These are phyloP conservation scores for Acer campestre DNA, from an alignment of 345 rosid species.

Conservation along the genomic window DNA sequence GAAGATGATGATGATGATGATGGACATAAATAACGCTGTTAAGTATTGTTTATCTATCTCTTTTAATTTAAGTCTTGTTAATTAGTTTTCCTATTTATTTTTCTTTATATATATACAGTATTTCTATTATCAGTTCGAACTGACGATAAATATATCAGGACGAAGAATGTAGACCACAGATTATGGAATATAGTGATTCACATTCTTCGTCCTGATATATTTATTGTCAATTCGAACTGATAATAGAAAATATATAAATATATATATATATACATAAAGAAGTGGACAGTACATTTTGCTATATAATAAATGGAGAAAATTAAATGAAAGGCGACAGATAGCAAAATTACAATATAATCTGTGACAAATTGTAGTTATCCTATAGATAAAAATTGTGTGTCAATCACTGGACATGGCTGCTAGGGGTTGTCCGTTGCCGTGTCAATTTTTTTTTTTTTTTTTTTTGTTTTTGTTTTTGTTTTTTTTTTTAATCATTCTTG, in stretches of 20 bases:
- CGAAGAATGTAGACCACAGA: too few relatives aligned
- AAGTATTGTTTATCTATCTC: neutral
- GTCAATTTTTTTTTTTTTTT: constrained; percentile 12
- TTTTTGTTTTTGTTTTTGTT: neutral
- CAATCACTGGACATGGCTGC: neutral
- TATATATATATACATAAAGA: neutral
- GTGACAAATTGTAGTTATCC: neutral
- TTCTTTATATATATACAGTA: too few relatives aligned
- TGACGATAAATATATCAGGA: too few relatives aligned
- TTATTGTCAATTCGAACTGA: too few relatives aligned
- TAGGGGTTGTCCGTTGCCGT: constrained; percentile 21
- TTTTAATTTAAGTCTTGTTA: neutral
- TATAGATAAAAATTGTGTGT: constrained; percentile 21
- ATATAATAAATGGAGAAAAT: neutral
- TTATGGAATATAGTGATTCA: too few relatives aligned
- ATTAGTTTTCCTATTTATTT: neutral
- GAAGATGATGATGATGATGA: neutral
- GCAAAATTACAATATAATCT: constrained; percentile 21
- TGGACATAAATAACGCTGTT: constrained; percentile 7
- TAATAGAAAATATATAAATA: too few relatives aligned
- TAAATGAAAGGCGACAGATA: neutral
- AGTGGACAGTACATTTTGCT: constrained; percentile 14
- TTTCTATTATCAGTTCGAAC: too few relatives aligned
- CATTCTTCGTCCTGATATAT: too few relatives aligned
- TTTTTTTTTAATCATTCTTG: neutral